A percentile compares a stretch with the other conserved stretches of the same genome.
These are phyloP conservation scores for Hypomyces rosellus DNA, from an alignment of 2,329 filamentous ascomycete species.

Conservation along the genomic window DNA sequence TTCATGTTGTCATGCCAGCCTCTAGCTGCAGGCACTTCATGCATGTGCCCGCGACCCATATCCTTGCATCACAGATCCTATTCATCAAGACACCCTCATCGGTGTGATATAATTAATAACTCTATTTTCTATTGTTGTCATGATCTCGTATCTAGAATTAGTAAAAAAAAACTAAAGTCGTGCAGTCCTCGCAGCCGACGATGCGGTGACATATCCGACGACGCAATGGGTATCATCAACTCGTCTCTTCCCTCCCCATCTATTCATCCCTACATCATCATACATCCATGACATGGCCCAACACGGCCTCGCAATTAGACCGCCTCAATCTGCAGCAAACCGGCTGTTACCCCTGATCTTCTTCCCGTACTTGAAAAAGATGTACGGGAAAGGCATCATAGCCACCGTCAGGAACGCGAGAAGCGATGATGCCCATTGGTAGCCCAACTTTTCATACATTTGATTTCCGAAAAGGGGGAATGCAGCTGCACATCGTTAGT, in stretches of 20 bases:
- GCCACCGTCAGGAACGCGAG: conserved; percentile 55
- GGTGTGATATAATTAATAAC: conserved; percentile 5
- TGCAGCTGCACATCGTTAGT: conserved; percentile 40
- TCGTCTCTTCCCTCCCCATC: not conserved
- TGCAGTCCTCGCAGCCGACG: not conserved
- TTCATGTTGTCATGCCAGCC: too few species aligned
- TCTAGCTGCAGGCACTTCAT: conserved; percentile 3
- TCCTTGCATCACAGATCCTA: conserved; percentile 3
- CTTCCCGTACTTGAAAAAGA: conserved; percentile 58
- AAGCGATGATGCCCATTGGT: conserved; percentile 61
- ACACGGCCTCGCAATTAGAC: too few species aligned
- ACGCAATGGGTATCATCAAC: not conserved
- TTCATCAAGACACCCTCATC: not conserved
- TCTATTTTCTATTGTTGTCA: not conserved
- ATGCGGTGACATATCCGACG: not conserved
- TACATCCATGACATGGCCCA: not conserved
- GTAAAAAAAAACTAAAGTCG: not conserved
- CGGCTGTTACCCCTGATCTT: conserved; percentile 47
- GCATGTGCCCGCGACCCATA: conserved; percentile 8
- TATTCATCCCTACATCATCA: not conserved
- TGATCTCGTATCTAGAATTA: not conserved
- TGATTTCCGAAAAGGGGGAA: conserved; percentile 71
- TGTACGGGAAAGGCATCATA: conserved; percentile 59
- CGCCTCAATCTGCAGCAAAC: conserved; percentile 36
- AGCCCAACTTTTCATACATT: conserved; percentile 64